Percentiles rank a stretch among this genome's conserved stretches.
Conservation (phyloP, 2,329 filamentous ascomycete genomes). For the Biscogniauxia sp. region DNA sequence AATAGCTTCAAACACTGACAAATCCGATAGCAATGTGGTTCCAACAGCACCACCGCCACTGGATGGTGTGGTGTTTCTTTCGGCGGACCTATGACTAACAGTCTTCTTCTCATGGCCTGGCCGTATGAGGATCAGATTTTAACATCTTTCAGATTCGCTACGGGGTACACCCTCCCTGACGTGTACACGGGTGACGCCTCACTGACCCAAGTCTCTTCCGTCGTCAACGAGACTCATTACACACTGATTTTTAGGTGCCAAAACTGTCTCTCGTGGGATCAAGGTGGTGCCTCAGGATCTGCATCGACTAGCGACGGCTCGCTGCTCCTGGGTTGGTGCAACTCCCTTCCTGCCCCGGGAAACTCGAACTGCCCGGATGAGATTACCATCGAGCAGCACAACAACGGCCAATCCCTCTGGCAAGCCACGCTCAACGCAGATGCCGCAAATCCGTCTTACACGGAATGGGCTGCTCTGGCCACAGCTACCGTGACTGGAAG, state of each 20-base stretch:
- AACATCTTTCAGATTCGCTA: constrained; percentile 57
- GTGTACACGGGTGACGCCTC: constrained; percentile 61
- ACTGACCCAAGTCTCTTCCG: constrained; percentile 58
- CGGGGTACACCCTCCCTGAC: constrained; percentile 57
- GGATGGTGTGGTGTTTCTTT: constrained; percentile 61
- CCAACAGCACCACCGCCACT: constrained; percentile 41
- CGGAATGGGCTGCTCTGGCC: constrained; percentile 43
- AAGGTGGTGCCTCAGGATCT: constrained; percentile 43
- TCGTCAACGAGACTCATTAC: constrained; percentile 57
- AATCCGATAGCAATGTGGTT: constrained; percentile 41
- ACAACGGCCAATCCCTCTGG: constrained; percentile 55
- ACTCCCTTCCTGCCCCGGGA: constrained; percentile 43
- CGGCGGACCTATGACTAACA: constrained; percentile 55
- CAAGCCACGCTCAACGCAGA: constrained; percentile 40
- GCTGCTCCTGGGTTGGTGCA: constrained; percentile 55
- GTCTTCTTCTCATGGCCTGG: constrained; percentile 58
- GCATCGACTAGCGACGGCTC: constrained; percentile 43
- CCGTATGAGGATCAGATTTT: constrained; percentile 51
- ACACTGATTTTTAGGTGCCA: constrained; percentile 65
- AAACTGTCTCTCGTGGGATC: constrained; percentile 53
- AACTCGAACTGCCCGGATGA: constrained; percentile 43
- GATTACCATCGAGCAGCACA: constrained; percentile 51
- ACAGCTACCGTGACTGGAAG: constrained; percentile 38
- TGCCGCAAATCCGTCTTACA: constrained; percentile 40
- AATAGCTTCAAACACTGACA: constrained; percentile 2